Evolutionary conservation across 2,329 filamentous ascomycete genomes (phyloP).

Genomic region (Colletotrichum orbiculare): DNA sequence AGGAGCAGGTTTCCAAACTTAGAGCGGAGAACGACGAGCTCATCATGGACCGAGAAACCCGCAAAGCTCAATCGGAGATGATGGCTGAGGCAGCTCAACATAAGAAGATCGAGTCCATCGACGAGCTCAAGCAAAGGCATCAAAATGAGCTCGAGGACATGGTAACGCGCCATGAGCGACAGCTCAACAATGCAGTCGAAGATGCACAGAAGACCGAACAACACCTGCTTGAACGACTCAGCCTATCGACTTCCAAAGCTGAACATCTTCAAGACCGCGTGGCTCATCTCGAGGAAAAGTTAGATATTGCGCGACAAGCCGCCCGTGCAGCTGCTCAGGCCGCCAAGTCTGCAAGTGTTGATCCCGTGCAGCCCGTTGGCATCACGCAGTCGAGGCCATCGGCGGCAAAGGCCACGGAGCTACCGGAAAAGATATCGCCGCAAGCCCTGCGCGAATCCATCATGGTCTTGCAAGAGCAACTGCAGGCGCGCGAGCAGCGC

Average conservation of each 20-base stretch:
- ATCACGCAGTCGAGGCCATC: slow-evolving; percentile 45
- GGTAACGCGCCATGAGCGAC: slow-evolving; percentile 78
- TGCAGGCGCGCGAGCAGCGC: slow-evolving; percentile 90
- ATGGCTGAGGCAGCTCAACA: slow-evolving; percentile 83
- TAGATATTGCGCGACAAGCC: slow-evolving; percentile 89
- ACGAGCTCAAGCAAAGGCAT: slow-evolving; percentile 66
- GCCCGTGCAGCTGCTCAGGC: slow-evolving; percentile 85
- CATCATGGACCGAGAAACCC: slow-evolving; percentile 82
- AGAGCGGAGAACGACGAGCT: slow-evolving; percentile 81
- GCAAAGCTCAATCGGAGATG: slow-evolving; percentile 84
- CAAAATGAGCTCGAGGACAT: slow-evolving; percentile 79
- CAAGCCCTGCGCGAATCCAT: slow-evolving; percentile 97
- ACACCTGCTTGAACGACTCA: slow-evolving; percentile 83
- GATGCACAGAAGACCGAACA: slow-evolving; percentile 85
- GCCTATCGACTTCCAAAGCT: slow-evolving; percentile 84
- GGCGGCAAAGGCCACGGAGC: slow-evolving; percentile 53
- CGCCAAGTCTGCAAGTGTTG: slow-evolving; percentile 68
- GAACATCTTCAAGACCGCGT: slow-evolving; percentile 89
- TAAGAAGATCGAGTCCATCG: slow-evolving; percentile 68
- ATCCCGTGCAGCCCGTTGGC: slow-evolving; percentile 43
- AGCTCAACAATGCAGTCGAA: slow-evolving; percentile 78
- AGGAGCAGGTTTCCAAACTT: slow-evolving; percentile 79
- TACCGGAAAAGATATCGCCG: slow-evolving; percentile 89
- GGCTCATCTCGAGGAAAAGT: slow-evolving; percentile 85
- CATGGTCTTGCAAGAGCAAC: slow-evolving; percentile 93